phyloP scores from a whole-genome alignment of 768 basidiomycete genomes.

The Cyclocybe cylindracea region DNA sequence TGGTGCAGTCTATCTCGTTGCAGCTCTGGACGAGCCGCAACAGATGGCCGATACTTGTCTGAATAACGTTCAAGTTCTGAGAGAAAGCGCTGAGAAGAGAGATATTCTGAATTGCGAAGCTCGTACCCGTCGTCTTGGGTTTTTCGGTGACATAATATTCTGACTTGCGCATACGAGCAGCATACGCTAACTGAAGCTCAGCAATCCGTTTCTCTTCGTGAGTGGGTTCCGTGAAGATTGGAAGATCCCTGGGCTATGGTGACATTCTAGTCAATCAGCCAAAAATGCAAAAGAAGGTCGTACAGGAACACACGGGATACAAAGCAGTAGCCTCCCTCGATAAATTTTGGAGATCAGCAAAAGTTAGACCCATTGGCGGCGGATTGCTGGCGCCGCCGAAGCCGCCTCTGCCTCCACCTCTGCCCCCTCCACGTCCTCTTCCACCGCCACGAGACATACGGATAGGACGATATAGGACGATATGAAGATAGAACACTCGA shows the following conservation, averaged over 20 bases:
- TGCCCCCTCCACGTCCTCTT: slow-evolving; percentile 29
- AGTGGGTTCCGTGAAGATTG: slow-evolving; percentile 67
- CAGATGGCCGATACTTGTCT: slow-evolving; percentile 76
- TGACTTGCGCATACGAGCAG: slow-evolving; percentile 63
- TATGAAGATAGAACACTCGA: slow-evolving; percentile 7
- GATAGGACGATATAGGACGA: slow-evolving; percentile 3
- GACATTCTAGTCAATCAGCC: slow-evolving; percentile 21
- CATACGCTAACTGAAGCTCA: slow-evolving; percentile 68
- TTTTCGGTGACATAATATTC: slow-evolving; percentile 76
- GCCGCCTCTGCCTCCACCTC: slow-evolving; percentile 60
- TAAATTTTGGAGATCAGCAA: slow-evolving; percentile 76
- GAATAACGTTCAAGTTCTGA: slow-evolving; percentile 80
- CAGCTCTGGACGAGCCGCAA: slow-evolving; percentile 60
- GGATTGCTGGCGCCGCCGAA: slow-evolving; percentile 51
- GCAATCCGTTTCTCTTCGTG: slow-evolving; percentile 66
- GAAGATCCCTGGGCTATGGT: slow-evolving; percentile 64
- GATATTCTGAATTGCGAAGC: not conserved
- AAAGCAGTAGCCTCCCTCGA: slow-evolving; percentile 75
- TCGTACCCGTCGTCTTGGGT: slow-evolving; percentile 59
- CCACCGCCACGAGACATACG: slow-evolving; percentile 44
- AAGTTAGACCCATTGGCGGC: slow-evolving; percentile 80
- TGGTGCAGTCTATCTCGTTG: slow-evolving; percentile 71
- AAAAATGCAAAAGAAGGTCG: slow-evolving; percentile 13
- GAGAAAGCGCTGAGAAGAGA: not conserved
- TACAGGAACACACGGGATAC: slow-evolving; percentile 69